phyloP scores from a whole-genome alignment of 2,329 filamentous ascomycete genomes.

The Ilyonectria sp. region DNA sequence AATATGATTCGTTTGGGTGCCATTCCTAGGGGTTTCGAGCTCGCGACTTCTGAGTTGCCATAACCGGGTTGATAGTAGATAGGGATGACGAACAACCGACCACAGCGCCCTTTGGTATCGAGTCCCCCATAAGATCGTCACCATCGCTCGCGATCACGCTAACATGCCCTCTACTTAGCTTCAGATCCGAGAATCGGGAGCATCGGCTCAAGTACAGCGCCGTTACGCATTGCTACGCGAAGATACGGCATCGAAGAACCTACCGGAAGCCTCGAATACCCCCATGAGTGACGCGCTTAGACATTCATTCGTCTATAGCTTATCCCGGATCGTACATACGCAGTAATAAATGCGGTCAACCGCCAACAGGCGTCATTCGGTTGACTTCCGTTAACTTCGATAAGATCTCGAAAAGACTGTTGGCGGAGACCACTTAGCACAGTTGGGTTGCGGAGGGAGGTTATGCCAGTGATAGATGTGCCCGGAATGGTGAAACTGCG shows the following conservation, averaged over 20 bases:
- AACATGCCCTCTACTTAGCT: neutral
- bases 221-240: neutral
- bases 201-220: neutral
- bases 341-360: neutral
- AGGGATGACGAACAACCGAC: neutral
- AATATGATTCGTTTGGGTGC: neutral
- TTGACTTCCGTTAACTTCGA: neutral
- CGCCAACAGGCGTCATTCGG: neutral
- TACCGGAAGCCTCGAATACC: neutral
- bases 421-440: neutral
- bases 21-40: neutral
- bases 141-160: neutral
- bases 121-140: neutral
- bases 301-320: neutral
- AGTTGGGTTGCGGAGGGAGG: neutral
- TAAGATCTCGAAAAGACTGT: neutral
- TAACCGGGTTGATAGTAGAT: neutral
- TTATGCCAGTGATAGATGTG: neutral
- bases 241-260: neutral
- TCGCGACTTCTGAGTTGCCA: neutral
- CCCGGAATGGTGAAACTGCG: neutral
- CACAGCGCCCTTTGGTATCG: too few species aligned
- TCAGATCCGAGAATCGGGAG: neutral
- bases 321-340: neutral
- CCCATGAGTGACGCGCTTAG: neutral